These are phyloP conservation scores for Neospora caninum DNA, from an alignment of 169 alveolate species.

Conservation along the genomic window DNA sequence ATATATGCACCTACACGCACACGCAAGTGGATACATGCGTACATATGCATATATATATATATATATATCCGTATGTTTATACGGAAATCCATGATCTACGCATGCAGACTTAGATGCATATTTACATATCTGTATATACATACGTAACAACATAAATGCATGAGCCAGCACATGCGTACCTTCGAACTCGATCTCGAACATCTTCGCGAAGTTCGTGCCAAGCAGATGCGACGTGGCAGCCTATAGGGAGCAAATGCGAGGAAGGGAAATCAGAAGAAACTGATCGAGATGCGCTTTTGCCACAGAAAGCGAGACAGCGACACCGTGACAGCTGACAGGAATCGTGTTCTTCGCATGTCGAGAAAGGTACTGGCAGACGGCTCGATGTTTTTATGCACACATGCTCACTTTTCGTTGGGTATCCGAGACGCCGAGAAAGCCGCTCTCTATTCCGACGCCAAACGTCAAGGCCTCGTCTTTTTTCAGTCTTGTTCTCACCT, in stretches of 20 bases:
- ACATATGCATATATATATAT: not conserved
- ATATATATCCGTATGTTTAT: not conserved
- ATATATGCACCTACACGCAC: not conserved
- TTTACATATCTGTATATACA: not conserved
- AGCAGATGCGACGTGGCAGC: slow-evolving; percentile 98
- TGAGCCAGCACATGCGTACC: slow-evolving; percentile 29
- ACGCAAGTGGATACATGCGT: not conserved
- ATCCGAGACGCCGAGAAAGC: no score
- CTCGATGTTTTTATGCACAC: no score
- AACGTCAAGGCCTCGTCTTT: not conserved
- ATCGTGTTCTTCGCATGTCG: no score
- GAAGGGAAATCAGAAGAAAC: not conserved
- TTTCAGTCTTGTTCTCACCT: slow-evolving; percentile 69
- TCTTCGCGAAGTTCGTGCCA: slow-evolving; percentile 99
- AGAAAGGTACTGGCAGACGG: no score
- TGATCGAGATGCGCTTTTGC: no score
- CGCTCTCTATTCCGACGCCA: no score
- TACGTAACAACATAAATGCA: not conserved
- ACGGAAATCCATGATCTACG: no score
- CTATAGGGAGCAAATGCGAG: slow-evolving; percentile 23
- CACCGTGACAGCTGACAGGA: no score
- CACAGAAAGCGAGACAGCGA: no score
- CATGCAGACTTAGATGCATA: not conserved
- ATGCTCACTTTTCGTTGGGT: no score
- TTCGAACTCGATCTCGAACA: slow-evolving; percentile 96